Percentiles rank a stretch among this genome's conserved stretches.
phyloP scores from a whole-genome alignment of 2,329 filamentous ascomycete species.

The Ceratocystis variospora region DNA sequence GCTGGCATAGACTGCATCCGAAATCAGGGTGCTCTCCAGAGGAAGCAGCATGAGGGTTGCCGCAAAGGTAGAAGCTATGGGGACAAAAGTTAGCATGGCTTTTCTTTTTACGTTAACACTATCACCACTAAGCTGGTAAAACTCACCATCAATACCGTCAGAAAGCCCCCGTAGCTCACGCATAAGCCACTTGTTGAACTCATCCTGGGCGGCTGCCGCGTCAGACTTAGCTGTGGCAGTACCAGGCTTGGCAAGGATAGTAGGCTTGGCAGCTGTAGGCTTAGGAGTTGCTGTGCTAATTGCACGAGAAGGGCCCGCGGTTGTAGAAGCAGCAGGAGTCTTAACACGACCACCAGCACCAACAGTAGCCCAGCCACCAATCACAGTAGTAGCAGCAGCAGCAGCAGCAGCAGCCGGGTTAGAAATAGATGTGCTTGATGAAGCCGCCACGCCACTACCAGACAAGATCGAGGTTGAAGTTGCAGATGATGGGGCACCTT shows the following conservation, averaged over 20 bases:
- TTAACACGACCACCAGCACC: conserved; percentile 89
- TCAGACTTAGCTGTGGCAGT: conserved; percentile 30
- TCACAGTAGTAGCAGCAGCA: conserved; percentile 76
- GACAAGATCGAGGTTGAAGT: conserved; percentile 24
- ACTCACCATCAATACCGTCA: conserved; percentile 40
- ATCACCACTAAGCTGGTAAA: neutral
- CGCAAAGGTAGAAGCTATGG: conserved; percentile 64
- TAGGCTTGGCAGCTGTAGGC: conserved; percentile 33
- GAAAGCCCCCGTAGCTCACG: conserved; percentile 63
- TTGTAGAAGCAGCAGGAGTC: conserved; percentile 33
- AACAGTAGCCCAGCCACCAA: conserved; percentile 87
- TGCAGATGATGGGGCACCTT: conserved; percentile 33
- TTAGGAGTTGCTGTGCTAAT: conserved; percentile 33
- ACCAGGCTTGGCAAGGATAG: conserved; percentile 39
- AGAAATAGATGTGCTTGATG: conserved; percentile 31
- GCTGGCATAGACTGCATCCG: conserved; percentile 75
- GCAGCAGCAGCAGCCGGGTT: conserved; percentile 73
- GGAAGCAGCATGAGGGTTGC: conserved; percentile 62
- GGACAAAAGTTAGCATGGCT: conserved; percentile 7
- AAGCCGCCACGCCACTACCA: conserved; percentile 29
- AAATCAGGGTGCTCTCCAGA: conserved; percentile 65
- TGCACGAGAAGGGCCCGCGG: conserved; percentile 26
- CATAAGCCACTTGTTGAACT: conserved; percentile 88
- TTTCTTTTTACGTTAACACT: conserved; percentile 20
- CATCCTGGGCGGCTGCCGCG: conserved; percentile 53